These are phyloP conservation scores for Glycyrrhiza uralensis DNA, from an alignment of 306 rosid species.

Conservation along the genomic window DNA sequence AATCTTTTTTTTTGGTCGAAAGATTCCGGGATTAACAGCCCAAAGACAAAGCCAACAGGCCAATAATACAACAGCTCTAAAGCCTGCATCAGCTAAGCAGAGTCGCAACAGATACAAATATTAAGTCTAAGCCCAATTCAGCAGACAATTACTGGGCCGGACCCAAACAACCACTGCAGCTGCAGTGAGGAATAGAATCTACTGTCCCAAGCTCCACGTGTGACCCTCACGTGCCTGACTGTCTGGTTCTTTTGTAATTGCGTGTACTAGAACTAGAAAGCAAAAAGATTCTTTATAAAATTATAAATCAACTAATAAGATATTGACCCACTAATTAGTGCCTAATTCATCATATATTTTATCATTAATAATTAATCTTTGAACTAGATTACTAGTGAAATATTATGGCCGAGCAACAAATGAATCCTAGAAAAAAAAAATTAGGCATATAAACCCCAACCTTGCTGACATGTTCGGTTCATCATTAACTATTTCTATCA, in stretches of 20 bases:
- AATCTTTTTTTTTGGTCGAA: too few relatives aligned
- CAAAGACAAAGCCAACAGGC: too few relatives aligned
- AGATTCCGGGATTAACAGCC: too few relatives aligned
- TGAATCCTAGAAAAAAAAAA: neutral
- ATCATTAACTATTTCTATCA: neutral
- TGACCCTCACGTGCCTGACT: slow-evolving; percentile 17
- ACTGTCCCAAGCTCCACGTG: slow-evolving; percentile 20
- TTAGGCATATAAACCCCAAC: neutral
- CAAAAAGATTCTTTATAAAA: neutral
- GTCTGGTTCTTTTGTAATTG: neutral
- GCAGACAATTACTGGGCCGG: slow-evolving; percentile 15
- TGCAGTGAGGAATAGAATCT: slow-evolving; percentile 23
- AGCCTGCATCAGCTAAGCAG: too few relatives aligned
- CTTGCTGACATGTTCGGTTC: neutral
- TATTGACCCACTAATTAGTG: slow-evolving; percentile 11
- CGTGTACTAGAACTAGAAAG: neutral
- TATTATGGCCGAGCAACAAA: neutral
- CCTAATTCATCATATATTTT: neutral
- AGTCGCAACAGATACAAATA: too few relatives aligned
- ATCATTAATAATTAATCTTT: neutral
- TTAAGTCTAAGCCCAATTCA: slow-evolving; percentile 6
- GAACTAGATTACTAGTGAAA: neutral
- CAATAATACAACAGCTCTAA: too few relatives aligned
- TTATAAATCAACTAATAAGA: slow-evolving; percentile 9
- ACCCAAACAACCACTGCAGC: slow-evolving; percentile 11